Percentiles rank a stretch among this genome's conserved stretches.
Evolutionary conservation across 305 asterid species (phyloP).

Genomic region (Fraxinus nigra): DNA sequence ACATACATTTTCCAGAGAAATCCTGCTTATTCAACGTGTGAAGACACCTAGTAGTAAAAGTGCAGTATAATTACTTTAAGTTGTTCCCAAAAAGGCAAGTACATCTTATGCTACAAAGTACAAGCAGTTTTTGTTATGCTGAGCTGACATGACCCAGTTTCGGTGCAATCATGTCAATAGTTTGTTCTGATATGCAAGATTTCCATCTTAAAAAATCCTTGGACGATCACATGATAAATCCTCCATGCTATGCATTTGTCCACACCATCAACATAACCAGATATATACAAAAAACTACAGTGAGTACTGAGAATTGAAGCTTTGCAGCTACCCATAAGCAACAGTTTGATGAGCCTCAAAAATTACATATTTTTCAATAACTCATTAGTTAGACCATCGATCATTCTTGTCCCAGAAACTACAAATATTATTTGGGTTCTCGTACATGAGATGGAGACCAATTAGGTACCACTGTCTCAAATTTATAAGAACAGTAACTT

Average conservation of each 20-base stretch:
- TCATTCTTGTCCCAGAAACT: background rate
- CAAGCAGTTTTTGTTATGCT: background rate
- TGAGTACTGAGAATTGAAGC: background rate
- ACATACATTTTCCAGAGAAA: background rate
- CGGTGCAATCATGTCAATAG: background rate
- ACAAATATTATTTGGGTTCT: background rate
- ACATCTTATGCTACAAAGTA: background rate
- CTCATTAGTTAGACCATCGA: background rate
- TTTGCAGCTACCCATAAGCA: background rate
- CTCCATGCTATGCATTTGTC: background rate
- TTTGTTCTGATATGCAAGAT: background rate
- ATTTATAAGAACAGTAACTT: background rate
- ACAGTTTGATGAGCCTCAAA: background rate
- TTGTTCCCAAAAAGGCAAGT: background rate
- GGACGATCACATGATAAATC: background rate
- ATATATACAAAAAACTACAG: background rate
- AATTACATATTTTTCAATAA: background rate
- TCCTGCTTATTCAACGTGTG: background rate
- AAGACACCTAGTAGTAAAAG: background rate
- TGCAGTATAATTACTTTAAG: background rate
- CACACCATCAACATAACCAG: background rate
- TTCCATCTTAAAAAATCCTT: background rate
- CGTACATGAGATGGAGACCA: background rate
- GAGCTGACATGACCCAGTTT: background rate
- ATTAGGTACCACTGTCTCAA: background rate